A percentile compares a stretch with the other conserved stretches of the same genome.
Evolutionary conservation across 179 eudicot species (phyloP).

Genomic region (Gypsophila paniculata): DNA sequence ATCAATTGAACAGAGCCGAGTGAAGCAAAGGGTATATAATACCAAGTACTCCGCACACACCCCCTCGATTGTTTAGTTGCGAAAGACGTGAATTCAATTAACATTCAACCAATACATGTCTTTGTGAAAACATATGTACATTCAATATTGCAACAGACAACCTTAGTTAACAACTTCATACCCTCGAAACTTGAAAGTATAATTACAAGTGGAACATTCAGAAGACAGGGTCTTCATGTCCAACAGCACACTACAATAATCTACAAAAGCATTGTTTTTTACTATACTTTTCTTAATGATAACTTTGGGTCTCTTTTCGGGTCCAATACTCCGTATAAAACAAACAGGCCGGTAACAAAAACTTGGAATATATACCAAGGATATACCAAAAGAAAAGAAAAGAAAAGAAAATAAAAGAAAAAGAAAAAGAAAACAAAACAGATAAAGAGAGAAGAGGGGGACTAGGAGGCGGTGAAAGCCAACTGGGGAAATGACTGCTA

Average conservation of each 20-base stretch:
- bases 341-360: neutral
- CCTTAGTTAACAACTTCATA: neutral
- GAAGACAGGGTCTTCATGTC: neutral
- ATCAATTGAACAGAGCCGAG: no score
- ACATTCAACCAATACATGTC: no score
- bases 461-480: neutral
- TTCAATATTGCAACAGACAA: no score
- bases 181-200: neutral
- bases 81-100: no score
- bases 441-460: no score
- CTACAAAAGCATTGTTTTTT: neutral
- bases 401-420: no score
- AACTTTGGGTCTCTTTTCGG: neutral
- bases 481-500: slow-evolving; percentile 20
- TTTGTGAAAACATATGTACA: no score
- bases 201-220: neutral
- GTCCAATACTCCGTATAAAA: no score
- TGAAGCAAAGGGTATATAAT: no score
- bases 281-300: neutral
- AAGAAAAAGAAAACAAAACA: no score
- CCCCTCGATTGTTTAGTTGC: no score
- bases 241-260: neutral
- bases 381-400: neutral
- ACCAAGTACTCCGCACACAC: no score
- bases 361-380: neutral